phyloP scores from a whole-genome alignment of 129 eudicot genomes.

The Flaveria trinervia region DNA sequence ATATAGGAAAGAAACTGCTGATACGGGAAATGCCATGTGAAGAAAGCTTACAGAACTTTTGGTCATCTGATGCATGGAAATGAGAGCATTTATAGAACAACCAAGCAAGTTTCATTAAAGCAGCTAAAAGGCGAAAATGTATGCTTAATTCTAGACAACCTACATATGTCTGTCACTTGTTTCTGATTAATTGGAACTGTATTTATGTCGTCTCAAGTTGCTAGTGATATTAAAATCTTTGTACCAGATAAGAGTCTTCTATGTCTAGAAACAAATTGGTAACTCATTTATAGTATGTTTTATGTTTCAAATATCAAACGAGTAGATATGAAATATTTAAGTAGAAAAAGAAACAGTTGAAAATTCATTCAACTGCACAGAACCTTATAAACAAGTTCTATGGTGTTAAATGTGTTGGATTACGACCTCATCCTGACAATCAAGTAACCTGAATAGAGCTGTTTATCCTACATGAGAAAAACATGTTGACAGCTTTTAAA shows the following conservation, averaged over 20 bases:
- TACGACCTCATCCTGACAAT: too few species aligned
- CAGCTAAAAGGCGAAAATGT: background rate
- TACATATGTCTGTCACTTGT: background rate
- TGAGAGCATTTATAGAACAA: constrained; percentile 22
- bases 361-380: background rate
- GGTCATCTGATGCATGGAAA: background rate
- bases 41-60: background rate
- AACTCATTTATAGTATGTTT: background rate
- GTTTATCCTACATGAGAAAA: too few species aligned
- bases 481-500: too few species aligned
- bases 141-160: background rate
- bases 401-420: background rate
- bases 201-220: background rate
- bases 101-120: background rate
- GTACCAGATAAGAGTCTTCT: too few species aligned
- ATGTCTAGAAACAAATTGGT: background rate
- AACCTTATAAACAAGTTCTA: background rate
- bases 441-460: background rate
- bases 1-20: constrained; percentile 59
- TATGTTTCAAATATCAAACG: background rate
- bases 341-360: background rate
- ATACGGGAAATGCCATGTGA: constrained; percentile 29
- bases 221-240: background rate
- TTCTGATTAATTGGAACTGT: background rate
- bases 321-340: background rate